Evolutionary conservation across 768 basidiomycete genomes (phyloP), one percentile per base, ranked within the genome.

Genomic region (Hortiboletus flavorubellus): DNA sequence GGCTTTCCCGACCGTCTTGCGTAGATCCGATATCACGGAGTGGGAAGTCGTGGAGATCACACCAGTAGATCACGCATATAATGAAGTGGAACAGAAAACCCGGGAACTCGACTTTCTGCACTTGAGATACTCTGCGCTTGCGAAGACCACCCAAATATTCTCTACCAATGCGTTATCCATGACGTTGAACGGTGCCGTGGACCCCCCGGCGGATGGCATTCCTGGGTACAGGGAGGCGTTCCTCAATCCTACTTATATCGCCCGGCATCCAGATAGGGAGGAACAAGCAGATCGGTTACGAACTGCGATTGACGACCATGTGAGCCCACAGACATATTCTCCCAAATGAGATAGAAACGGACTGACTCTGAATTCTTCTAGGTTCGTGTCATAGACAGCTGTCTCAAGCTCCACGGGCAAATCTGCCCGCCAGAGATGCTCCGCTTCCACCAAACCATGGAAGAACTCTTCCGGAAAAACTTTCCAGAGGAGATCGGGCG

Each of bases 371-470:
- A 54, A 41, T n/a, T 42, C 29, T 42, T 54, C 39, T 61, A 93
- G 85, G 85, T 89, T 34, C 84, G 86, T 43, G 82, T 87, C 46
- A 89, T 98, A 46, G 89, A 93, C 58, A 83, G 81, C 50, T 94
- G 92, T 66, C 78, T 98, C 50, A 84, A 82, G 61, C 78, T 98
- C 6, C 94, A 98, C 66, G 85, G 84, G 2, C 79, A 84, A 43
- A 73, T 96, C 31, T 94, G 93, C 66, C 83, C 91, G 0, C 80
- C 84, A 12, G 93, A 94, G 68, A 96, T 97, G 80, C 74, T 88
- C n/a, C 81, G 85, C 5, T 98, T 98, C 80, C 95, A 98, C 67
- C 86, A 87, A 55, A 93, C 92, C 0, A 77, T 98, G 43, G 87
- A 91, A 67, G 85, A 81, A 57, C 88, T 93, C 71, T 93, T 92